These are phyloP conservation scores for Saitozyma sp. DNA, from an alignment of 768 basidiomycete species.

Conservation along the genomic window DNA sequence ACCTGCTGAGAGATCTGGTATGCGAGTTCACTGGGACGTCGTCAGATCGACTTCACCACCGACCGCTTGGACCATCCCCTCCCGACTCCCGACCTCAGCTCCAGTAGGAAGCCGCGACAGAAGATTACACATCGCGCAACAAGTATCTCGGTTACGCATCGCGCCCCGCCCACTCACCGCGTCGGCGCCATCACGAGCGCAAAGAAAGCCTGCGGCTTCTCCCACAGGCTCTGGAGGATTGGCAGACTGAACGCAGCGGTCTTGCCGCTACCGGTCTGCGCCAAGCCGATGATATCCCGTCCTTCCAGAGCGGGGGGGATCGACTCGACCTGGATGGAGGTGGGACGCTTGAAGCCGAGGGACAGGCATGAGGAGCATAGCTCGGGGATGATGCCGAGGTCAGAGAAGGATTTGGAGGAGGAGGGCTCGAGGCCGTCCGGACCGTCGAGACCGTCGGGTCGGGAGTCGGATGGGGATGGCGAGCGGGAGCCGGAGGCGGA, in stretches of 20 bases:
- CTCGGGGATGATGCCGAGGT: conserved; percentile 84
- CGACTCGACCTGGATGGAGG: conserved; percentile 81
- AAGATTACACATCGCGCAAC: too few relatives aligned
- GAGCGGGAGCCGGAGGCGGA: conserved; percentile 8
- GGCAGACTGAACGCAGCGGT: conserved; percentile 96
- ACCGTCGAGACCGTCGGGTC: neutral
- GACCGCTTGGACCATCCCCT: too few relatives aligned
- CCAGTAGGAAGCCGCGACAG: neutral
- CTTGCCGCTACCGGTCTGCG: conserved; percentile 95
- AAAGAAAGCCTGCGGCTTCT: conserved; percentile 85
- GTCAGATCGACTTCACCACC: neutral
- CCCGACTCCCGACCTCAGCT: neutral
- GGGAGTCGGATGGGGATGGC: conserved; percentile 2
- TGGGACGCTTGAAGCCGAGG: conserved; percentile 79
- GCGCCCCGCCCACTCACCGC: conserved; percentile 52
- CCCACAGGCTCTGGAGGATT: conserved; percentile 91
- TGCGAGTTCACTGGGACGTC: conserved; percentile 71
- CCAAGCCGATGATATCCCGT: conserved; percentile 96
- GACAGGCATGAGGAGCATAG: conserved; percentile 80
- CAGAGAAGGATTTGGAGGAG: conserved; percentile 64
- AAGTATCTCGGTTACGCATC: neutral
- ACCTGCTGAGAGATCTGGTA: conserved; percentile 98
- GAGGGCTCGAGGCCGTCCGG: neutral
- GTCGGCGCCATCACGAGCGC: conserved; percentile 94
- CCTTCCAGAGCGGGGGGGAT: conserved; percentile 87